Base-by-base conservation (phyloP, 2,329 filamentous ascomycete genomes). In the Conoideocrella luteorostrata region DNA sequence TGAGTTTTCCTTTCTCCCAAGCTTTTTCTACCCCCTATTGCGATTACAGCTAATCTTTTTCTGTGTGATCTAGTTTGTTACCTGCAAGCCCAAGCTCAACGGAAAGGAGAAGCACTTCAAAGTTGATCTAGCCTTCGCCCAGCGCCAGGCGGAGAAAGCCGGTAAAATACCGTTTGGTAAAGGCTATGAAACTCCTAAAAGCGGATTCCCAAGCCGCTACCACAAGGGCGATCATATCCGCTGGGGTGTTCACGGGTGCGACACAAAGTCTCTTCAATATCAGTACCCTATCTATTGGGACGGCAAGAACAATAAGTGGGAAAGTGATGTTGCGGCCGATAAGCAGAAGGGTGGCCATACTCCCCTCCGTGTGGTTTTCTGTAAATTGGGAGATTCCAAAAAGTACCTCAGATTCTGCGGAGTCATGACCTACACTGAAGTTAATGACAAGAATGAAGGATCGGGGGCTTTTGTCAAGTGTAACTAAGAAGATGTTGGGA, bases 201-300 rank as follows among this genome's bases (percentile, higher is more conserved):
- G 45, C 39, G 45, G 45, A 22, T 40, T 43, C 18, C 45, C 40
- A 24, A 40, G 40, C 36, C 35, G 40, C 3, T 47, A 47, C 30
- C 7, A 22, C 22, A 39, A 43, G 22, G 36, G 45, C 21, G 45
- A 47, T 24, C 1, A 29, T 12, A 24, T 47, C 36, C 11, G 13
- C 21, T 47, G 33, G 9, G 36, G 18, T 4, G 23, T 32, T 7
- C 12, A 43, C 30, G 18, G 40, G 29, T 47, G 45, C n/a, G 36
- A 43, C 24, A 43, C 34, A 22, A 17, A 6, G 10, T 32, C 43
- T 2, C 12, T 39, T 13, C 45, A 43, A 11, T 43, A 28, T 26
- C 40, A 47, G 30, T 33, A 9, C 5, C 12, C 18, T 18, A 17
- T 21, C 12, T n/a, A 32, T 15, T 32, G 29, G 29, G 12, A 6